phyloP scores from a whole-genome alignment of 2,329 filamentous ascomycete species.

The Talaromyces sp. region DNA sequence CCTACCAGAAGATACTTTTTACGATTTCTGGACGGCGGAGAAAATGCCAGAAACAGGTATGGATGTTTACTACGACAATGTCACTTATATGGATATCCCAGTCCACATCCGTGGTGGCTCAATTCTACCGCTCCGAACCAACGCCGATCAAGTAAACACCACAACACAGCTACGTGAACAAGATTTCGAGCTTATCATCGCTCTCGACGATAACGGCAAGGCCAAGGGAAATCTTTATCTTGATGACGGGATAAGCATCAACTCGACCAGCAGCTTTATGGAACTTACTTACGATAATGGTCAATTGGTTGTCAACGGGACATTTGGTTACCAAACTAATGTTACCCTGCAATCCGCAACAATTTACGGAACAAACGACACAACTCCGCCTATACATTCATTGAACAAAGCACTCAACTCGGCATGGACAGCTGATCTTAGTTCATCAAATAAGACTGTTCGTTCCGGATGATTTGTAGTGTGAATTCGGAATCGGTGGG shows the following conservation, averaged over 20 bases:
- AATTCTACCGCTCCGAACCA: conserved; percentile 53
- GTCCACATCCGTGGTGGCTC: conserved; percentile 59
- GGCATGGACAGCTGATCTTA: too few relatives aligned
- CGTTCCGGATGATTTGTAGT: too few relatives aligned
- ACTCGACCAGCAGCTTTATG: conserved; percentile 55
- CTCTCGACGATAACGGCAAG: conserved; percentile 57
- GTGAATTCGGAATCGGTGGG: too few relatives aligned
- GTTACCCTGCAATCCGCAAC: conserved; percentile 30
- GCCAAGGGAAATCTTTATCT: conserved; percentile 68
- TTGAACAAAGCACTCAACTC: too few relatives aligned
- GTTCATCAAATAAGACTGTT: too few relatives aligned
- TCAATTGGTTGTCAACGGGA: conserved; percentile 26
- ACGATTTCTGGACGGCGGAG: conserved; percentile 55
- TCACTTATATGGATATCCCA: conserved; percentile 53
- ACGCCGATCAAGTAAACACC: conserved; percentile 49
- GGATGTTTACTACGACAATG: conserved; percentile 40
- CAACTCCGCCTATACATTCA: too few relatives aligned
- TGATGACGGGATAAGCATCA: conserved; percentile 68
- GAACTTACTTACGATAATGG: conserved; percentile 55
- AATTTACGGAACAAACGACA: conserved; percentile 26
- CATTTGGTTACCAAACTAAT: conserved; percentile 22
- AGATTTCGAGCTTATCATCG: conserved; percentile 67
- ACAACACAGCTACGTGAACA: conserved; percentile 58
- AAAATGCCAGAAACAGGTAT: conserved; percentile 34
- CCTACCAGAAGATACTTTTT: conserved; percentile 56